Evolutionary conservation across 768 basidiomycete genomes (phyloP).

Genomic region (Pholiota molesta): DNA sequence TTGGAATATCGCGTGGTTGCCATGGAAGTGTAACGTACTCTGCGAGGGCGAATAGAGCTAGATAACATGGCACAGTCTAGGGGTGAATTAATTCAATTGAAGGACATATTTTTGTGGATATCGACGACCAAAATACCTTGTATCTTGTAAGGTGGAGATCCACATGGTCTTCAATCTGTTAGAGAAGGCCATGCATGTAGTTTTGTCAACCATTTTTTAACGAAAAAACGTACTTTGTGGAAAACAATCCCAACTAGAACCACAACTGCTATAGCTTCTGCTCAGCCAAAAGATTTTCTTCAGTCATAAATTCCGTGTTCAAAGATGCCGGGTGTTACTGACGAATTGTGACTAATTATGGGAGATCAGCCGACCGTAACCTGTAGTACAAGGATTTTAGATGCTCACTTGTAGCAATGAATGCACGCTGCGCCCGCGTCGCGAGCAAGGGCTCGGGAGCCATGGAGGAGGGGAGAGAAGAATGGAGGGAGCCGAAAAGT

Average conservation of each 20-base stretch:
- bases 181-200: constrained; percentile 4
- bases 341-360: constrained; percentile 57
- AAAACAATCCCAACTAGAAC: constrained; percentile 77
- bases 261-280: constrained; percentile 78
- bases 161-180: constrained; percentile 56
- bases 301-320: background rate
- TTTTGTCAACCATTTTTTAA: background rate
- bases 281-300: constrained; percentile 7
- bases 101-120: background rate
- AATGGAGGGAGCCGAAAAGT: background rate
- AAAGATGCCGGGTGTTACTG: constrained; percentile 31
- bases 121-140: constrained; percentile 45
- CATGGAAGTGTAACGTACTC: constrained; percentile 51
- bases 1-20: background rate
- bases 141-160: constrained; percentile 44
- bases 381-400: constrained; percentile 5
- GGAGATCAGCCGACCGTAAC: constrained; percentile 12
- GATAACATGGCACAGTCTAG: constrained; percentile 82
- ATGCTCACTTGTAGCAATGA: constrained; percentile 68
- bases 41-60: constrained; percentile 81
- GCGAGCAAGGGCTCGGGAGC: constrained; percentile 62
- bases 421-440: constrained; percentile 72
- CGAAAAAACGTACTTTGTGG: constrained; percentile 48
- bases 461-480: constrained; percentile 1
- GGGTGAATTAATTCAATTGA: background rate